Evolutionary conservation across 2,329 filamentous ascomycete species (phyloP), one percentile per base, ranked within the genome.

Genomic region (Hypoxylon sp.): DNA sequence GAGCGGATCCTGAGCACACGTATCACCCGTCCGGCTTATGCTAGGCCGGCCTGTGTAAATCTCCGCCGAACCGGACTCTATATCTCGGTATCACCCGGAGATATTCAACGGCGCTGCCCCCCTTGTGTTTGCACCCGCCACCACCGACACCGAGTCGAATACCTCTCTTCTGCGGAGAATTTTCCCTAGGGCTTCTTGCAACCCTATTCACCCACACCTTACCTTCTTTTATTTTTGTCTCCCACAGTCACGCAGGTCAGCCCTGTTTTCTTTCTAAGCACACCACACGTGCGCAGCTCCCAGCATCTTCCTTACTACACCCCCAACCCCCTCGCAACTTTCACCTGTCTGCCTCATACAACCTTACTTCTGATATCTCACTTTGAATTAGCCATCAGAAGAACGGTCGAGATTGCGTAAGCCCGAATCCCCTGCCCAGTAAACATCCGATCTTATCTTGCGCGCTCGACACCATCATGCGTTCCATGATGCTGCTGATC

Each of bases 391-490:
- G 52, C 49, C 41, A 10, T 50, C 45, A 11, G 51, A 43, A 41
- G 53, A 59, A 51, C 57, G 34, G 36, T 62, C 48, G 65, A 65
- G 53, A 43, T 32, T n/a, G 14, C n/a, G 25, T 46, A 56, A 14
- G 10, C 21, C 13, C 14, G 2, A 32, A 21, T n/a, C 43, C 38
- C 10, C 30, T 6, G 6, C 49, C 23, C n/a, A 21, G 41, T 36
- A 48, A 38, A n/a, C 14, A 28, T 14, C 13, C 30, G 14, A 5
- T 52, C 25, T 11, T 11, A 5, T 43, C 11, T 41, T 6, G 5
- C 45, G 2, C 5, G 13, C 34, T 17, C 6, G 9, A 41, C 49
- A 36, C 48, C 17, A 58, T 32, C 38, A 75, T 76, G 74, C 71
- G 52, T 48, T 53, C 23, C n/a, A 11, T 43, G 2, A 51, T 70